Conservation (phyloP, 768 basidiomycete species). For the Lepiota venenata region DNA sequence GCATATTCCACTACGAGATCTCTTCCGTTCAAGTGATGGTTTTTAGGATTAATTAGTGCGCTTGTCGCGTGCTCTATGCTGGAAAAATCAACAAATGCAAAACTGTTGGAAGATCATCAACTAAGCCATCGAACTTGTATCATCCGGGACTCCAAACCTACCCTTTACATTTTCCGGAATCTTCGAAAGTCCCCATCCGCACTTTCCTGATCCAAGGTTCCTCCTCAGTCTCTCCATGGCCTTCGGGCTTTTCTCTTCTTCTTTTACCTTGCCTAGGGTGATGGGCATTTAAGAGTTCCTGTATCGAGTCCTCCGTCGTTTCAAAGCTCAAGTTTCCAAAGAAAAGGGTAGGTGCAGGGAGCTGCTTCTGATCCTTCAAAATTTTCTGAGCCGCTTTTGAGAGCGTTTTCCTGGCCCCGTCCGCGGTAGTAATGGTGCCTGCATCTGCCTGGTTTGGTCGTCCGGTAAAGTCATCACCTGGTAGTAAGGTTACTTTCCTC, state of each 20-base stretch:
- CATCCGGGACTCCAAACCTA: slow-evolving; percentile 30
- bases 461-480: slow-evolving; percentile 75
- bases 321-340: slow-evolving; percentile 92
- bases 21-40: slow-evolving; percentile 81
- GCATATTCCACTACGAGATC: slow-evolving; percentile 88
- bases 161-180: slow-evolving; percentile 96
- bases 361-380: slow-evolving; percentile 74
- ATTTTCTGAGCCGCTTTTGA: slow-evolving; percentile 80
- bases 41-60: slow-evolving; percentile 78
- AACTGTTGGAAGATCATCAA: slow-evolving; percentile 42
- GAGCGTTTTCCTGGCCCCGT: slow-evolving; percentile 32
- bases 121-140: background rate
- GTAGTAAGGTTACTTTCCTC: background rate
- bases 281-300: slow-evolving; percentile 72
- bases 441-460: slow-evolving; percentile 50
- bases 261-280: slow-evolving; percentile 27
- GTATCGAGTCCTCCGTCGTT: slow-evolving; percentile 74
- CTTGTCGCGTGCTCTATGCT: slow-evolving; percentile 75
- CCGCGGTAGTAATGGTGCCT: slow-evolving; percentile 28
- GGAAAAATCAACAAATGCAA: slow-evolving; percentile 92
- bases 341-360: slow-evolving; percentile 84
- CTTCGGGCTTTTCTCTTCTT: slow-evolving; percentile 27
- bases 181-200: slow-evolving; percentile 94
- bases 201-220: slow-evolving; percentile 31
- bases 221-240: slow-evolving; percentile 20